A percentile compares a stretch with the other conserved stretches of the same genome.
phyloP scores from a whole-genome alignment of 2,329 filamentous ascomycete species.

The Exophiala sp. region DNA sequence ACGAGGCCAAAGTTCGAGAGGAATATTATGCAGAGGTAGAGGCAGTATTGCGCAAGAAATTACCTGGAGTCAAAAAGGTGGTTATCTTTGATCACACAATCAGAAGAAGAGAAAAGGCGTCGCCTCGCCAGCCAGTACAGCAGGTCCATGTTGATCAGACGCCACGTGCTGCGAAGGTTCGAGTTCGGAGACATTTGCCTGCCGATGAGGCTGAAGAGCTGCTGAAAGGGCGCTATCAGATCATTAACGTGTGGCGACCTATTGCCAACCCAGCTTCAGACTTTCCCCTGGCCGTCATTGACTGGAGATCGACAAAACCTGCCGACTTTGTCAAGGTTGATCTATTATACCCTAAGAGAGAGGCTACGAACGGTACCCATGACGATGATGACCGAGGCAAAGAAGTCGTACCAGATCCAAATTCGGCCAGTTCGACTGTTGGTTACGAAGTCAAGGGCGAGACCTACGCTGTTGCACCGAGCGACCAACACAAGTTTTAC shows the following conservation, averaged over 20 bases:
- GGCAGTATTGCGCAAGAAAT: constrained; percentile 51
- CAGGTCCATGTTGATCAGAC: constrained; percentile 72
- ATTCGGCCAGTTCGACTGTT: constrained; percentile 47
- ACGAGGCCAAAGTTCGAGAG: constrained; percentile 53
- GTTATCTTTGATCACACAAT: constrained; percentile 73
- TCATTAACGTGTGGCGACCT: constrained; percentile 70
- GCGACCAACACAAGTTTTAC: constrained; percentile 58
- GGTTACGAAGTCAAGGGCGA: constrained; percentile 63
- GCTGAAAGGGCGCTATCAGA: constrained; percentile 58
- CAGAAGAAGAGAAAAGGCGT: constrained; percentile 51
- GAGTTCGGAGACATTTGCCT: constrained; percentile 60
- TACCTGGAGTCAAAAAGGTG: constrained; percentile 58
- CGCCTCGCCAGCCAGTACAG: constrained; percentile 63
- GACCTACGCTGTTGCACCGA: constrained; percentile 59
- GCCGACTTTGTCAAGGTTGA: constrained; percentile 60
- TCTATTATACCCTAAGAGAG: constrained; percentile 58
- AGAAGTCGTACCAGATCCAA: constrained; percentile 53
- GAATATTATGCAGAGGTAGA: constrained; percentile 64
- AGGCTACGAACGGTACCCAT: constrained; percentile 44
- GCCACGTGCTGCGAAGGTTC: constrained; percentile 56
- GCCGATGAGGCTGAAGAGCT: constrained; percentile 55
- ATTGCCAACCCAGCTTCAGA: constrained; percentile 62
- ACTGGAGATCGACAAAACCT: constrained; percentile 57
- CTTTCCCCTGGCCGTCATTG: constrained; percentile 66
- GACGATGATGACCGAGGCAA: constrained; percentile 57